phyloP scores from a whole-genome alignment of 345 rosid species.

The Eucalyptus paniculata region DNA sequence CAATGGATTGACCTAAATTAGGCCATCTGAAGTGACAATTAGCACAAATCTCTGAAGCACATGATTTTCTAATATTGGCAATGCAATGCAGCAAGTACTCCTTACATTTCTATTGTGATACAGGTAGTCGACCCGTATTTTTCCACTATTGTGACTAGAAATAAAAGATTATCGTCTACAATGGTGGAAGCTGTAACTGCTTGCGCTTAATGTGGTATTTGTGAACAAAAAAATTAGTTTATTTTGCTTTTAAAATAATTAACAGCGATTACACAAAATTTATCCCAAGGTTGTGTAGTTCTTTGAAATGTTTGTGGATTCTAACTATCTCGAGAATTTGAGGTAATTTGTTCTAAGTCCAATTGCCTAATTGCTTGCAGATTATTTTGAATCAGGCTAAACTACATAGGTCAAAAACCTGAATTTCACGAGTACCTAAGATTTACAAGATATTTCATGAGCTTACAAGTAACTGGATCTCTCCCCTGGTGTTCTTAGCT shows the following conservation, averaged over 20 bases:
- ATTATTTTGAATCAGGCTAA: neutral
- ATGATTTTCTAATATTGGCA: neutral
- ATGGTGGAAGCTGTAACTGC: neutral
- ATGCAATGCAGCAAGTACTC: neutral
- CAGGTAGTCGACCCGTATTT: neutral
- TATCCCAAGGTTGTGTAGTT: neutral
- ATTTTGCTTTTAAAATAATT: neutral
- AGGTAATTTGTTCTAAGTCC: neutral
- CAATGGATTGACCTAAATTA: neutral
- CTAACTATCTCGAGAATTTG: neutral
- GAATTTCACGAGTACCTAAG: neutral
- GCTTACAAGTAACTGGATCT: neutral
- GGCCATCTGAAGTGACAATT: neutral
- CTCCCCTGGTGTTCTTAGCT: neutral
- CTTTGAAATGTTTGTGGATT: neutral
- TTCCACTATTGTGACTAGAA: neutral
- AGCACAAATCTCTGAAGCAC: neutral
- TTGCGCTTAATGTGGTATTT: neutral
- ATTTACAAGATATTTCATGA: neutral
- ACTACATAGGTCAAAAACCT: neutral
- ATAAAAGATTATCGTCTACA: neutral
- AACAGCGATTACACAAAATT: neutral
- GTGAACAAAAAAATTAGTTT: neutral
- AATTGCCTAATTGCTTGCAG: neutral
- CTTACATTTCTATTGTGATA: neutral